phyloP scores from a whole-genome alignment of 352 stramenopile species.

The Phytopythium helicoides region DNA sequence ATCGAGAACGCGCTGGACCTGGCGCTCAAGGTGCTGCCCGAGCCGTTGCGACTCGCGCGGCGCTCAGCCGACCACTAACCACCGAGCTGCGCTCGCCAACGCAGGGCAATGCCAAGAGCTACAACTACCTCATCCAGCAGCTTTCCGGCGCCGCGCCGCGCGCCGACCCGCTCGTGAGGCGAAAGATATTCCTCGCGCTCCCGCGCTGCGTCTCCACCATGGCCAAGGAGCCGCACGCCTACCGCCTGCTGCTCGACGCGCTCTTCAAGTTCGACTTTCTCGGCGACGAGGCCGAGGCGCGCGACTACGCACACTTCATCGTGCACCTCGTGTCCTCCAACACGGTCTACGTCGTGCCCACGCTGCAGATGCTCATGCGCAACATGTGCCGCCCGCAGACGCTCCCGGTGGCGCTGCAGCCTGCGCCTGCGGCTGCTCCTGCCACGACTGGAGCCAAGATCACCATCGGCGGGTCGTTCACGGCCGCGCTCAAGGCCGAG shows the following conservation, averaged over 20 bases:
- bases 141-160: conserved; percentile 35
- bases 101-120: conserved; percentile 78
- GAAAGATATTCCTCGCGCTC: conserved; percentile 73
- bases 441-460: conserved; percentile 21
- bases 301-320: conserved; percentile 70
- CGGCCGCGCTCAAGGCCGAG: conserved; percentile 7
- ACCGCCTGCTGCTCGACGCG: conserved; percentile 66
- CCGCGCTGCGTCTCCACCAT: conserved; percentile 76
- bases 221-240: conserved; percentile 66
- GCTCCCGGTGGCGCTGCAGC: conserved; percentile 33
- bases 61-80: not conserved
- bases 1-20: conserved; percentile 84
- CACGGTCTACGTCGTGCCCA: conserved; percentile 75
- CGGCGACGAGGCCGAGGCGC: conserved; percentile 46
- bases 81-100: not conserved
- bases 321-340: conserved; percentile 83
- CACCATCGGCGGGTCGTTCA: conserved; percentile 45
- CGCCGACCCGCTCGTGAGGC: conserved; percentile 37
- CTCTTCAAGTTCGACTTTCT: conserved; percentile 84
- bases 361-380: conserved; percentile 81
- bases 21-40: conserved; percentile 59
- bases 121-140: conserved; percentile 73
- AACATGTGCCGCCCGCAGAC: conserved; percentile 61
- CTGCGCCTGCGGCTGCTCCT: conserved; percentile 5
- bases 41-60: no score